Base-by-base conservation (phyloP, 306 rosid genomes). In the Fagus sylvatica region DNA sequence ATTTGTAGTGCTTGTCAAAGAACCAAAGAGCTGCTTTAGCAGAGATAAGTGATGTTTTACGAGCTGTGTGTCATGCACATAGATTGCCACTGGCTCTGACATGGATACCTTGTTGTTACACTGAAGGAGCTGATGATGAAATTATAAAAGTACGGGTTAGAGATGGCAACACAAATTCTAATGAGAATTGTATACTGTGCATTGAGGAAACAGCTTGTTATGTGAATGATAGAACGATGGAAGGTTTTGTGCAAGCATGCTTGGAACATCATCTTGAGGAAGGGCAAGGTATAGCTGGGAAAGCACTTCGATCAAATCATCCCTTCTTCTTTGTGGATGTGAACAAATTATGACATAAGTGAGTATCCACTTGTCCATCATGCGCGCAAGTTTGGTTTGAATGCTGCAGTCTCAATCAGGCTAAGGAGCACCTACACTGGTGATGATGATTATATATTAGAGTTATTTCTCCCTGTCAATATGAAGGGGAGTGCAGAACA, bases 51-150 rank as follows among this genome's bases (percentile, higher is more conserved):
- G 93, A 93, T 78, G 91, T 93, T 61, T 82, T 93, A 74, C 83
- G 91, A 74, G 96, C 89, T 73, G 90, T 93, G 51, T 93, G 98
- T 79, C 92, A 91, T 84, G 92, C 96, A 5, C 97, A 93, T 82
- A 91, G 91, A 40, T 82, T 93, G 83, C 98, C 98, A 0, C 74
- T 91, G 80, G 98, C 97, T n/a, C 70, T 91, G 65, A 91, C 98
- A 53, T 93, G 98, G 97, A 85, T 93, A 82, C 97, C 98, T 34
- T 90, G 95, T 73, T 87, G 78, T 79, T 81, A 82, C 74, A 62
- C 68, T 33, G 82, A 79, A 53, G 86, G 81, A 62, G 66, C 66
- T 36, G 76, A 62, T 68, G 80, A 85, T 68, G 91, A 82, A 77
- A 79, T 65, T 70, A 70, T 72, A 48, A 57, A 69, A 46, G 65